Base-by-base conservation (phyloP, 176 grass and related monocot genomes). In the Puya raimondii region DNA sequence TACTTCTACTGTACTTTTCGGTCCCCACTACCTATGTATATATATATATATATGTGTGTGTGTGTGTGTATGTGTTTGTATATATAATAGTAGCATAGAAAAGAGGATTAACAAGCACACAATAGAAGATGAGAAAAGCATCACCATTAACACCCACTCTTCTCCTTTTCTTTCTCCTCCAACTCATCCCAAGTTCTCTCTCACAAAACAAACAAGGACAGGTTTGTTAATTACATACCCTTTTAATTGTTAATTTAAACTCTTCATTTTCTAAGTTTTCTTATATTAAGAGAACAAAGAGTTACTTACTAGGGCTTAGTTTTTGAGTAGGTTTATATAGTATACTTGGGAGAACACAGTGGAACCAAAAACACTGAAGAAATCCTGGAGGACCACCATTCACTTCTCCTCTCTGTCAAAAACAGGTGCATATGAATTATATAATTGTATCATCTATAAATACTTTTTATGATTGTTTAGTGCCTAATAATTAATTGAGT, bases 331-430 rank as follows among this genome's bases (percentile, higher is more conserved):
- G 94, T 90, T 6, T 92, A 90, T 47, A 74, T 97, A 51, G 94
- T 97, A 42, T 78, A 97, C 72, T 47, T 97, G 53, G 86, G 89
- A 20, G 79, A 78, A 69, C 81, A 92, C 58, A 67, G 22, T 18
- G 84, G 86, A 63, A 64, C 54, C 9, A 85, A 81, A 74, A 61
- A 71, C 50, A 67, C 63, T 26, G 70, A 77, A 83, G 81, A 77
- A 49, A 78, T 92, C 70, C 66, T 73, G 26, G 71, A 87, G 13
- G 72, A 83, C 23, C 94, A 97, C 57, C 89, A 88, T 70, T 64
- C 69, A 10, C 84, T 97, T 9, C 73, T 97, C 0, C 76, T 79
- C 74, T 90, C 86, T 21, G 77, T 97, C 42, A 97, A 92, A 78
- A 84, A 76, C 63, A 92, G 93, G 63, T 85, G 29, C 52, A 53